Evolutionary conservation across 768 basidiomycete species (phyloP), one percentile per base, ranked within the genome.

Genomic region (Tylopilus vinaceipallidus): DNA sequence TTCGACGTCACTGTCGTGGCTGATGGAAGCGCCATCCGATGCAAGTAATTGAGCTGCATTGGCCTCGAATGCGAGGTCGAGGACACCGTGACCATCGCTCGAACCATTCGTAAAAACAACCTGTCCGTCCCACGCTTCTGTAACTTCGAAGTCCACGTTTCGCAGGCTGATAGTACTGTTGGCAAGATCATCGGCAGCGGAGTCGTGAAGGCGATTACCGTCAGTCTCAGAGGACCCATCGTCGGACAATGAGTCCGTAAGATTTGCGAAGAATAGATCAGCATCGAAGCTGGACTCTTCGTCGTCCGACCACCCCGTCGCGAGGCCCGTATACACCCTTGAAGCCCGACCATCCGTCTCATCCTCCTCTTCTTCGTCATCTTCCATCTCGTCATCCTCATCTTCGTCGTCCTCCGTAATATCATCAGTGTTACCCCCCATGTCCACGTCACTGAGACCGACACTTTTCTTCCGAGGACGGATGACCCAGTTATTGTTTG

Each of bases 281-380:
- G 90, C 90, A 57, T 92, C 90, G 58, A 89, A 88, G 52, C 77
- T 81, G 2, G 82, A 84, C 63, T 89, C 88, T 45, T 78, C 88
- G 49, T 84, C 86, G 17, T 86, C 85, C 34, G 84, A 85, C 88
- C 88, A 92, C 36, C 86, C 83, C 2, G 84, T 84, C 41, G 79
- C 83, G 40, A 88, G 75, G 41, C 85, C 86, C 34, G 78, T 77
- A 59, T 83, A 87, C 41, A 72, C 64, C 42, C 62, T 65, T 59
- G 62, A 65, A 54, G 54, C 56, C 59, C 50, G 63, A 56, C 70
- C 75, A 72, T 77, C 79, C 48, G 73, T 67, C 56, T 80, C 80
- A 14, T 75, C 73, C 2, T 75, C 75, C 0, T 71, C 76, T 3
- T 70, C 76, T 2, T 67, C 75, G 0, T 71, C 76, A 3, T 70